Conservation (phyloP, 352 stramenopile genomes). For the Pythium sukuiense region DNA sequence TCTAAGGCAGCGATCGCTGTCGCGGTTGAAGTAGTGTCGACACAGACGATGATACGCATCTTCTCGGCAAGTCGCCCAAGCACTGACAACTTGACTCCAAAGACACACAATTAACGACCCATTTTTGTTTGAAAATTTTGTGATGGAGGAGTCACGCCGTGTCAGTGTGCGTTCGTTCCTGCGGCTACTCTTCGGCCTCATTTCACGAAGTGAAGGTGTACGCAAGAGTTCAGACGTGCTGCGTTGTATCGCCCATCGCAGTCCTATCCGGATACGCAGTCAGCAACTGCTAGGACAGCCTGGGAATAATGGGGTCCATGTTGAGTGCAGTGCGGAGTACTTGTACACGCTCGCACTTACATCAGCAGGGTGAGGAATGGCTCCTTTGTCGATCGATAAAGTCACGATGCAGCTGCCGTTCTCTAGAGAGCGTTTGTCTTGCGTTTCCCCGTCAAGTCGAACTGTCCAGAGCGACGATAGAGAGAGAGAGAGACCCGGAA, state of each 20-base stretch:
- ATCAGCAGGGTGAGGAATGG: neutral
- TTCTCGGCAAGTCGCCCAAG: neutral
- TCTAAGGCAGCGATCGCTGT: neutral
- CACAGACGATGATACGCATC: neutral
- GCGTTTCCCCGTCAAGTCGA: too few relatives aligned
- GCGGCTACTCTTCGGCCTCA: neutral
- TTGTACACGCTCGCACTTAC: neutral
- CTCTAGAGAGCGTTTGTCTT: neutral
- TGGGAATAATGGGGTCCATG: neutral
- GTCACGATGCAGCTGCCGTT: neutral
- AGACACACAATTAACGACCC: neutral
- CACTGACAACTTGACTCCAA: neutral
- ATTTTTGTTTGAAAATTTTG: neutral
- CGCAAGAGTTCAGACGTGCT: neutral
- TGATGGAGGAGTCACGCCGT: neutral
- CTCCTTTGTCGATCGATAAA: neutral
- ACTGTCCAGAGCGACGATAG: too few relatives aligned
- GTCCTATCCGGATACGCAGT: neutral
- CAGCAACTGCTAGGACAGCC: neutral
- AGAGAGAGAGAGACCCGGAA: too few relatives aligned
- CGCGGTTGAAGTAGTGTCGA: neutral
- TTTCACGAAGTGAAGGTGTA: neutral
- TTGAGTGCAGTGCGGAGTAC: neutral
- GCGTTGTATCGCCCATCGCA: neutral
- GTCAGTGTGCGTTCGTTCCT: neutral